Evolutionary conservation across 2,329 filamentous ascomycete genomes (phyloP).

Genomic region (Aspergillus pseudotamarii): DNA sequence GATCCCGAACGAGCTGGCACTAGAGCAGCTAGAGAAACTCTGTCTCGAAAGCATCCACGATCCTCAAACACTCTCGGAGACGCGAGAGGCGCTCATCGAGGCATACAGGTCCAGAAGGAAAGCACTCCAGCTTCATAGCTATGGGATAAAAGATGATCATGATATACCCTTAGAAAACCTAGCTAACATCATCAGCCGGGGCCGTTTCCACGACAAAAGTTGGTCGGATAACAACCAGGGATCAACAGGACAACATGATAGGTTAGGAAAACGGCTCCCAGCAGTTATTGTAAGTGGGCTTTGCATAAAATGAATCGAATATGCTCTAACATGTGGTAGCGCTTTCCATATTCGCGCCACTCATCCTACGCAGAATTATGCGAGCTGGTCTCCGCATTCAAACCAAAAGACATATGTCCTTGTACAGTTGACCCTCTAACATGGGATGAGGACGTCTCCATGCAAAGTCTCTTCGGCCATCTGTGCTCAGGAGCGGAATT

Average conservation of each 20-base stretch:
- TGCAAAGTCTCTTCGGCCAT: conserved; percentile 70
- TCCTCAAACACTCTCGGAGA: conserved; percentile 27
- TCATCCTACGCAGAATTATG: conserved; percentile 83
- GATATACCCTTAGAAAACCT: conserved; percentile 43
- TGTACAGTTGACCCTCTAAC: conserved; percentile 69
- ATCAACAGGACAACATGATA: conserved; percentile 1
- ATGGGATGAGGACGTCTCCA: conserved; percentile 68
- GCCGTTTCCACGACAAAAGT: conserved; percentile 12
- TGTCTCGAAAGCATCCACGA: conserved; percentile 47
- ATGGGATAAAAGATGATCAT: conserved; percentile 40
- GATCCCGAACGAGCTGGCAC: conserved; percentile 50
- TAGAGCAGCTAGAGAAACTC: conserved; percentile 57
- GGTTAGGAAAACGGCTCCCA: conserved; percentile 21
- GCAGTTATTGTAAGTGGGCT: conserved; percentile 38
- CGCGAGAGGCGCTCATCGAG: conserved; percentile 32
- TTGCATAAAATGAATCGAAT: background rate
- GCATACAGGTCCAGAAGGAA: conserved; percentile 39
- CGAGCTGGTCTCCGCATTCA: conserved; percentile 67
- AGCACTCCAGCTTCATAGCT: conserved; percentile 40
- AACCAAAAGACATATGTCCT: conserved; percentile 76
- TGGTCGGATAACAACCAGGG: background rate
- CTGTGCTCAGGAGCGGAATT: conserved; percentile 66
- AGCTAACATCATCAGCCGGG: conserved; percentile 33
- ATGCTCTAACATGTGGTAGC: conserved; percentile 32
- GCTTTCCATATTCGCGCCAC: conserved; percentile 86